A percentile compares a stretch with the other conserved stretches of the same genome.
phyloP scores from a whole-genome alignment of 2,329 filamentous ascomycete genomes.

The Emericellopsis cladophorae region DNA sequence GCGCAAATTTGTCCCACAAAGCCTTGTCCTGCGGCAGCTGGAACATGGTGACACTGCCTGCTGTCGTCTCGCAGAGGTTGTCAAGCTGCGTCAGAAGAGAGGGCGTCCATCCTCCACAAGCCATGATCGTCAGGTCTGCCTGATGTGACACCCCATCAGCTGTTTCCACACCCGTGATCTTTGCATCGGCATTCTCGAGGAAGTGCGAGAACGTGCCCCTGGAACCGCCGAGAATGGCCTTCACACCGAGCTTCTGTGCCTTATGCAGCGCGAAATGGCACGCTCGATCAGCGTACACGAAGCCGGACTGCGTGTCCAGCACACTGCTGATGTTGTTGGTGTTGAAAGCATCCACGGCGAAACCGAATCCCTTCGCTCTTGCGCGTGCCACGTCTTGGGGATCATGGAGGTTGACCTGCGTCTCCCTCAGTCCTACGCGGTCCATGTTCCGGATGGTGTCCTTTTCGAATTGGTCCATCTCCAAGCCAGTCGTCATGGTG shows the following conservation, averaged over 20 bases:
- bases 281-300: slow-evolving; percentile 29
- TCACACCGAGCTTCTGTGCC: slow-evolving; percentile 23
- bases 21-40: slow-evolving; percentile 5
- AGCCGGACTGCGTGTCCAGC: slow-evolving; percentile 31
- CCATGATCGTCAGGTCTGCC: neutral
- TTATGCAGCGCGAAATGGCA: slow-evolving; percentile 31
- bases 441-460: slow-evolving; percentile 21
- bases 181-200: slow-evolving; percentile 6
- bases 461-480: slow-evolving; percentile 18
- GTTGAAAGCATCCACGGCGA: slow-evolving; percentile 23
- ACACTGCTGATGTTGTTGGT: slow-evolving; percentile 18
- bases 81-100: slow-evolving; percentile 7
- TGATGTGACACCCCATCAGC: neutral
- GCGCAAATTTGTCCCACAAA: slow-evolving; percentile 4
- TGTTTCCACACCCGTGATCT: neutral
- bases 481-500: slow-evolving; percentile 10
- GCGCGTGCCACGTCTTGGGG: slow-evolving; percentile 13
- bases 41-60: slow-evolving; percentile 8
- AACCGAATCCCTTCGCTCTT: slow-evolving; percentile 11
- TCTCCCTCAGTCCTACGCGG: slow-evolving; percentile 15
- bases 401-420: slow-evolving; percentile 20
- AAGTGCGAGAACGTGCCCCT: slow-evolving; percentile 17
- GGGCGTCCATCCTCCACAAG: slow-evolving; percentile 6
- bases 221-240: slow-evolving; percentile 21
- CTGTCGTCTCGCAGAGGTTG: slow-evolving; percentile 9